Evolutionary conservation across 352 stramenopile genomes (phyloP).

Genomic region (Pythium brassicae): DNA sequence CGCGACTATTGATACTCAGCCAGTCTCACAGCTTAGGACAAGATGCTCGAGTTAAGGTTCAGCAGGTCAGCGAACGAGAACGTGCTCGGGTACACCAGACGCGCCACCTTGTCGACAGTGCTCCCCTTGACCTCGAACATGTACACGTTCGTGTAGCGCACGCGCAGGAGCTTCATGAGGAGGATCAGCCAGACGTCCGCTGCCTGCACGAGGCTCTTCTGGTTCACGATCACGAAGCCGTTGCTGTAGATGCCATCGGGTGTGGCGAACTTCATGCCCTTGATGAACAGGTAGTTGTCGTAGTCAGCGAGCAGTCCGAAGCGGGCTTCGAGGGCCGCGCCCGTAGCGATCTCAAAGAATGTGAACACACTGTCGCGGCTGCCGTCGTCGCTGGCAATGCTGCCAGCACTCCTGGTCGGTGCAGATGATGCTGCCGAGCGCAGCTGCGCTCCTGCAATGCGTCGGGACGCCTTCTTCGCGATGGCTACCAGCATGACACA

Average conservation of each 20-base stretch:
- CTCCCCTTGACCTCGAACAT: conserved; percentile 8
- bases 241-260: conserved; percentile 17
- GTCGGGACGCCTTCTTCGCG: conserved; percentile 23
- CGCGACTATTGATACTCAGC: background rate
- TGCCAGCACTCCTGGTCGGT: background rate
- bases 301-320: conserved; percentile 22
- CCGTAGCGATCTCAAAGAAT: conserved; percentile 23
- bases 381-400: too few relatives aligned
- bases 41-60: conserved; percentile 3
- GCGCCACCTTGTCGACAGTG: conserved; percentile 7
- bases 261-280: conserved; percentile 26
- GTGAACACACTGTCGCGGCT: conserved; percentile 15
- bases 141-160: conserved; percentile 9
- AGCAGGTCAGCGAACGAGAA: conserved; percentile 3
- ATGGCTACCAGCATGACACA: background rate
- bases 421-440: background rate
- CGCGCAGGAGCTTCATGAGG: conserved; percentile 7
- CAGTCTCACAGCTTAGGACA: background rate
- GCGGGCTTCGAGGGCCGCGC: conserved; percentile 16
- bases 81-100: conserved; percentile 6
- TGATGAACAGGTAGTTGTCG: conserved; percentile 27
- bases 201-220: background rate
- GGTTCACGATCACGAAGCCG: conserved; percentile 13
- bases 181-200: background rate
- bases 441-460: conserved; percentile 6